Evolutionary conservation across 164 flowering plant genomes (phyloP).

Genomic region (Chloranthus sessilifolius): DNA sequence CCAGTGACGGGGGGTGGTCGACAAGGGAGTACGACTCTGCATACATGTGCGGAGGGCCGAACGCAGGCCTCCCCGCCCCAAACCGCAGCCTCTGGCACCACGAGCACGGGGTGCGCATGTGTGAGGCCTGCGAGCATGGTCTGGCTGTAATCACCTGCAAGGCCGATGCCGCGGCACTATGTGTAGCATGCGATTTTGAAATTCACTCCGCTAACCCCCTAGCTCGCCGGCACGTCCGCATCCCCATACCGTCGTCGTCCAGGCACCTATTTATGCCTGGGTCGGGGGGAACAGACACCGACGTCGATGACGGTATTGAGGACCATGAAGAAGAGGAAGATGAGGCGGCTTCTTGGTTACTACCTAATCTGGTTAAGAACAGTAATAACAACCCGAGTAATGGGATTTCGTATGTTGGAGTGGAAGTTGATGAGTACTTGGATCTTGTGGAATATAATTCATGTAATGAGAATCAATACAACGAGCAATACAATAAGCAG

Average conservation of each 20-base stretch:
- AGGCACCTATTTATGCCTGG: conserved; percentile 25
- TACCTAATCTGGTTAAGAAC: conserved; percentile 47
- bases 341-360: conserved; percentile 76
- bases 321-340: conserved; percentile 36
- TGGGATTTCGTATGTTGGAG: conserved; percentile 39
- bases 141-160: conserved; percentile 63
- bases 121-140: conserved; percentile 57
- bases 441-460: conserved; percentile 59
- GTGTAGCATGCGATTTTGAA: conserved; percentile 58
- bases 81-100: too few relatives aligned
- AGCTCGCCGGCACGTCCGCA: conserved; percentile 12
- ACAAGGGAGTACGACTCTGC: too few relatives aligned
- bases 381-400: conserved; percentile 20
- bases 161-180: conserved; percentile 60
- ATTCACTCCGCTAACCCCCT: conserved; percentile 33
- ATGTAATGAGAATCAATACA: conserved; percentile 19
- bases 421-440: conserved; percentile 70
- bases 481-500: neutral
- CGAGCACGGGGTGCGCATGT: conserved; percentile 53
- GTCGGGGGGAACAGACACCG: too few relatives aligned
- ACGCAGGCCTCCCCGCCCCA: too few relatives aligned
- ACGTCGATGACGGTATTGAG: too few relatives aligned
- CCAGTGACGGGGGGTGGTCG: too few relatives aligned
- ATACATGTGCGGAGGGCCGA: too few relatives aligned
- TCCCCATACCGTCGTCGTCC: conserved; percentile 25